A percentile compares a stretch with the other conserved stretches of the same genome.
phyloP scores from a whole-genome alignment of 768 basidiomycete genomes.

The Amanita inopinata region DNA sequence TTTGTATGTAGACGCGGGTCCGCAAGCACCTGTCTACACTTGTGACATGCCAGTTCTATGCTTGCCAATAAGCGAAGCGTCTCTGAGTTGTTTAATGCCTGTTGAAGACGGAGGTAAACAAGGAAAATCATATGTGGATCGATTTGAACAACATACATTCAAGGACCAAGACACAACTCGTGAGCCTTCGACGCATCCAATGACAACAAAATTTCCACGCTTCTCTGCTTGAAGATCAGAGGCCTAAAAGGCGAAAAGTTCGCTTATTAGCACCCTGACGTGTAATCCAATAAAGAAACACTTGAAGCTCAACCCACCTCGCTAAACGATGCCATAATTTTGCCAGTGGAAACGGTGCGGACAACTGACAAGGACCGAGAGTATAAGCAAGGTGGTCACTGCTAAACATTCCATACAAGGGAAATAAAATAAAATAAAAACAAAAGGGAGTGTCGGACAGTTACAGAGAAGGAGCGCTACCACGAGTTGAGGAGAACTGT shows the following conservation, averaged over 20 bases:
- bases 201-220: slow-evolving; percentile 80
- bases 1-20: slow-evolving; percentile 62
- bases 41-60: slow-evolving; percentile 79
- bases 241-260: slow-evolving; percentile 29
- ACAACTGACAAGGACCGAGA: too few species aligned
- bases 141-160: slow-evolving; percentile 42
- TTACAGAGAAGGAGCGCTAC: background rate
- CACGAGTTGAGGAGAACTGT: slow-evolving; percentile 2
- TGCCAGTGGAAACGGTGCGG: slow-evolving; percentile 53
- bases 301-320: slow-evolving; percentile 48
- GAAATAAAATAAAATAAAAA: background rate
- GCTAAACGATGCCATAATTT: slow-evolving; percentile 58
- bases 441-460: too few species aligned
- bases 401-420: background rate
- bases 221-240: slow-evolving; percentile 78
- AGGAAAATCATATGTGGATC: slow-evolving; percentile 10
- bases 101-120: slow-evolving; percentile 4
- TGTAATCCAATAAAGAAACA: too few species aligned
- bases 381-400: background rate
- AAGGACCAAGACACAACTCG: slow-evolving; percentile 80
- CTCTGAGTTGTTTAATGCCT: slow-evolving; percentile 80
- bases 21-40: slow-evolving; percentile 55
- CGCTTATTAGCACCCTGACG: slow-evolving; percentile 2
- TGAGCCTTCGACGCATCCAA: slow-evolving; percentile 65
- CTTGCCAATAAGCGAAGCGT: slow-evolving; percentile 74